Evolutionary conservation across 2,329 filamentous ascomycete species (phyloP), one percentile per base, ranked within the genome.

Genomic region (Aspergillus sp.): DNA sequence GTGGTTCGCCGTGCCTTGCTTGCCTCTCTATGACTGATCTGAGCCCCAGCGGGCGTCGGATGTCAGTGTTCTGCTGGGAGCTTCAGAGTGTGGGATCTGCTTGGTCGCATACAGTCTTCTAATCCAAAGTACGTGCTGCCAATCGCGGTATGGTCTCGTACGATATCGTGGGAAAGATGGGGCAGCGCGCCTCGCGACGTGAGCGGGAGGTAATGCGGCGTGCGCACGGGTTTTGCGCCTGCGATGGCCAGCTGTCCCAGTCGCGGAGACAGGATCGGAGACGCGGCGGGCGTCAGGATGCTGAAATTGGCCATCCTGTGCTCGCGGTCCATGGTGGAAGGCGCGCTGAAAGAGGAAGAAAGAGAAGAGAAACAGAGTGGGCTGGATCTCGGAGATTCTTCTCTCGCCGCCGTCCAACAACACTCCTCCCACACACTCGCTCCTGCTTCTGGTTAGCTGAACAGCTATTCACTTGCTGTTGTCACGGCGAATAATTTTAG

Each of bases 41-140:
- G 51, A 57, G 58, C 55, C 56, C 45, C 39, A 27, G 30, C 35
- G 47, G 42, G 48, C 48, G 47, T 49, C 40, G 34, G 26, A 29
- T 44, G 47, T 61, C 43, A 61, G 57, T 34, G 33, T 36, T 14
- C 8, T 29, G 31, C 15, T 17, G 34, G n/a, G n/a, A n/a, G n/a
- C n/a, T n/a, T n/a, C n/a, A n/a, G n/a, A n/a, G n/a, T n/a, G n/a
- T n/a, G n/a, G n/a, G n/a, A n/a, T n/a, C n/a, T n/a, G n/a, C n/a
- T n/a, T n/a, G n/a, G n/a, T n/a, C 13, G 59, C 82, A 61, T 70
- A 95, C 91, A 96, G 60, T 98, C 91, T 68, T 98, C 91, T 16
- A 96, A 65, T 1, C 82, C 84, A 50, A 91, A 67, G 54, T 93
- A 93, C 3, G 84, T 69, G 15, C 82, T 82, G 16, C 67, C 66